These are phyloP conservation scores for Adansonia digitata DNA, from an alignment of 345 rosid genomes.

Conservation along the genomic window DNA sequence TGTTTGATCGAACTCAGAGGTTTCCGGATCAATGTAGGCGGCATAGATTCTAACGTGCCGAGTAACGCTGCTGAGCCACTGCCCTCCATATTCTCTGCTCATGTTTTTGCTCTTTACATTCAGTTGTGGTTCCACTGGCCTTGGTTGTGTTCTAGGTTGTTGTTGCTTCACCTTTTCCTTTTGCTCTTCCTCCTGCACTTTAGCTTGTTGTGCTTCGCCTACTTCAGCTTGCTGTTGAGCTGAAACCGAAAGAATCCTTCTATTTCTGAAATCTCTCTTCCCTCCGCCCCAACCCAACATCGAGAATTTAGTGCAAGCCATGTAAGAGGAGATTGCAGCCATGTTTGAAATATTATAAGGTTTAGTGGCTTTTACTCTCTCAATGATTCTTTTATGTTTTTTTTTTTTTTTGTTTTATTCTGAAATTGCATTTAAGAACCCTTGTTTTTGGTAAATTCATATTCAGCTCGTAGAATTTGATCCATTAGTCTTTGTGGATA, in stretches of 20 bases:
- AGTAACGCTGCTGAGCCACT: constrained; percentile 73
- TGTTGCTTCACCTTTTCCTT: constrained; percentile 32
- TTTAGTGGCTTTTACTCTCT: background rate
- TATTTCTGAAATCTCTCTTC: constrained; percentile 8
- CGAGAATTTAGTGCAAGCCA: constrained; percentile 46
- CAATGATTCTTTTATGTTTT: background rate
- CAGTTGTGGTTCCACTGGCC: constrained; percentile 78
- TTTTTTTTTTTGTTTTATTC: background rate
- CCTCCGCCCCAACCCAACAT: constrained; percentile 29
- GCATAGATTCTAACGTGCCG: constrained; percentile 74
- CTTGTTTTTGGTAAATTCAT: background rate
- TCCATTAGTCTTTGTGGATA: constrained; percentile 32
- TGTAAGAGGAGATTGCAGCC: constrained; percentile 52
- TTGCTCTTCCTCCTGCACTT: constrained; percentile 13
- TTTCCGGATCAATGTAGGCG: constrained; percentile 72
- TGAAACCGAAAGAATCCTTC: constrained; percentile 21
- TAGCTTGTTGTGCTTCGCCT: constrained; percentile 27
- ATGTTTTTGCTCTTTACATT: constrained; percentile 76
- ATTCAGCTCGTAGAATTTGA: background rate
- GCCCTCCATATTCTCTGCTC: constrained; percentile 63
- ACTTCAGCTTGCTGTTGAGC: constrained; percentile 47
- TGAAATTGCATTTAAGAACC: background rate
- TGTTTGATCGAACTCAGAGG: constrained; percentile 64
- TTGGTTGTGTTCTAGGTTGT: constrained; percentile 33
- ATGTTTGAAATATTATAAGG: constrained; percentile 3